These are phyloP conservation scores for Eucalyptus sp. DNA, from an alignment of 345 rosid species.

Conservation along the genomic window DNA sequence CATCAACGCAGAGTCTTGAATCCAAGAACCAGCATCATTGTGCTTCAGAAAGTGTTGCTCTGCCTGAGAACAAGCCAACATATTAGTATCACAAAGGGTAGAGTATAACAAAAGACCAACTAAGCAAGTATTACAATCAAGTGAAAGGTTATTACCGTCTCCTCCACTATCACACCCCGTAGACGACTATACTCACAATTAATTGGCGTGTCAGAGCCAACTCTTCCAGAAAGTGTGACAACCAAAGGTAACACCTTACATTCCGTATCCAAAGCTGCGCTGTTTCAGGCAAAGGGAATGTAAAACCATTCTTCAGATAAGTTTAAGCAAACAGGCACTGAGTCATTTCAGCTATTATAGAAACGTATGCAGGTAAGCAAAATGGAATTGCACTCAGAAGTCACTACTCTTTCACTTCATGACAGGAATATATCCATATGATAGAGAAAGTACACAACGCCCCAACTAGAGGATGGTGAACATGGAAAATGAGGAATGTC, in stretches of 20 bases:
- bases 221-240: constrained; percentile 66
- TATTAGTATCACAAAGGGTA: background rate
- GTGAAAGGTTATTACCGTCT: constrained; percentile 37
- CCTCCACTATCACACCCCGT: constrained; percentile 73
- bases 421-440: background rate
- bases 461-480: background rate
- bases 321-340: background rate
- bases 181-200: constrained; percentile 68
- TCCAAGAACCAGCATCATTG: constrained; percentile 98
- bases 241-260: constrained; percentile 60
- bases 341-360: background rate
- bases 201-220: constrained; percentile 83
- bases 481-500: background rate
- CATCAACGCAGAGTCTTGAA: constrained; percentile 91
- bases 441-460: background rate
- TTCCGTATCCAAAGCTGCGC: constrained; percentile 76
- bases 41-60: constrained; percentile 89
- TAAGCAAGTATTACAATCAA: background rate
- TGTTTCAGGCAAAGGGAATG: constrained; percentile 14
- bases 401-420: background rate
- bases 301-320: background rate
- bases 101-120: background rate
- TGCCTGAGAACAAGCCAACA: constrained; percentile 39
- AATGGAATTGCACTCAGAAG: background rate
- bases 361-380: background rate